Percentiles rank a stretch among this genome's conserved stretches.
Evolutionary conservation across 2,329 filamentous ascomycete genomes (phyloP).

Genomic region (Aspergillus fumigatus): DNA sequence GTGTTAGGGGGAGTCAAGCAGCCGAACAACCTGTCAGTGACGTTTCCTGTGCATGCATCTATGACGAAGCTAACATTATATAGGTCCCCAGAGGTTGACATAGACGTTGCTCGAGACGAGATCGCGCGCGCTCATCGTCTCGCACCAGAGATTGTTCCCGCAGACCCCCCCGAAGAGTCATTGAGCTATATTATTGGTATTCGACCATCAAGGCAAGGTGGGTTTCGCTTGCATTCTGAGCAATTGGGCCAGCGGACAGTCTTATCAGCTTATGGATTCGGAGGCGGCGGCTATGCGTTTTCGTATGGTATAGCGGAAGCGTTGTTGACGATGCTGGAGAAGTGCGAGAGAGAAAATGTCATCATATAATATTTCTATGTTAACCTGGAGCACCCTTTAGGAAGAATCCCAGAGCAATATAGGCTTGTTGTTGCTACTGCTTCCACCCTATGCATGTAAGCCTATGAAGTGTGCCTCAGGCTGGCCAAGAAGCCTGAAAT

Average conservation of each 20-base stretch:
- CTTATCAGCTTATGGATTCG: slow-evolving; percentile 36
- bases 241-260: slow-evolving; percentile 21
- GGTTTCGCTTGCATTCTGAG: slow-evolving; percentile 33
- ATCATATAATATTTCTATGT: slow-evolving; percentile 13
- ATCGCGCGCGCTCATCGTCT: slow-evolving; percentile 36
- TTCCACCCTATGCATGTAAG: no score
- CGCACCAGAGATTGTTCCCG: slow-evolving; percentile 33
- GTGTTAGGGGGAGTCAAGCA: slow-evolving; percentile 35
- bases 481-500: background rate
- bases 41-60: background rate
- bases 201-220: slow-evolving; percentile 30
- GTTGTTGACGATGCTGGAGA: slow-evolving; percentile 32
- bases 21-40: slow-evolving; percentile 26
- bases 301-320: slow-evolving; percentile 35
- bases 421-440: no score
- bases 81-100: slow-evolving; percentile 33
- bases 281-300: slow-evolving; percentile 36
- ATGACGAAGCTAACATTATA: background rate
- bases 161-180: slow-evolving; percentile 22
- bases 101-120: slow-evolving; percentile 35
- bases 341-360: slow-evolving; percentile 27
- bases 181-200: slow-evolving; percentile 35
- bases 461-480: background rate
- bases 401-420: no score
- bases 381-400: background rate